phyloP scores from a whole-genome alignment of 441 rosid species.

The Eutrema salsugineum region DNA sequence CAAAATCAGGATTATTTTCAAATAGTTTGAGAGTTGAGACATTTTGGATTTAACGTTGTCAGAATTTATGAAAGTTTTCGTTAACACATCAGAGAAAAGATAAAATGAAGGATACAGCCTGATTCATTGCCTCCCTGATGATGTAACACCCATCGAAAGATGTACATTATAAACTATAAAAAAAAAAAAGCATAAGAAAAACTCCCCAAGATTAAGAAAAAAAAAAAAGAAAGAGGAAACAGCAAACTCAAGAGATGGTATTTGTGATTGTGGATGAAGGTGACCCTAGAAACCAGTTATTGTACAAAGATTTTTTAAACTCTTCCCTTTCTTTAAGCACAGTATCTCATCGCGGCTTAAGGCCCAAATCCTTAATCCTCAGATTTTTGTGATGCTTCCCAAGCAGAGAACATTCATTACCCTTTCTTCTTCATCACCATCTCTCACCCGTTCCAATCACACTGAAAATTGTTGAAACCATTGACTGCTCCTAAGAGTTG shows the following conservation, averaged over 20 bases:
- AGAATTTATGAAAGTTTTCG: slow-evolving; percentile 4
- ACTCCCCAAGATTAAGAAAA: background rate
- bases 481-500: slow-evolving; percentile 83
- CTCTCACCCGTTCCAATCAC: slow-evolving; percentile 60
- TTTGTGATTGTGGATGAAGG: slow-evolving; percentile 8
- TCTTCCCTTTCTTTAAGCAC: slow-evolving; percentile 10
- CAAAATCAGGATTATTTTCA: too few relatives aligned
- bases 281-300: slow-evolving; percentile 15
- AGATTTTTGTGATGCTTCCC: slow-evolving; percentile 1
- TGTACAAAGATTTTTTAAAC: slow-evolving; percentile 13
- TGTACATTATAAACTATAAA: slow-evolving; percentile 29
- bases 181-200: slow-evolving; percentile 21
- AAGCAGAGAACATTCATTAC: slow-evolving; percentile 14
- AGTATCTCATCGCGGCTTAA: background rate
- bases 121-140: slow-evolving; percentile 16
- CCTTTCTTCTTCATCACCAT: slow-evolving; percentile 2
- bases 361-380: slow-evolving; percentile 5
- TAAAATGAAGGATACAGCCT: slow-evolving; percentile 14
- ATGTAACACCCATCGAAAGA: slow-evolving; percentile 28
- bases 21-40: too few relatives aligned
- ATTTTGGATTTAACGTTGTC: background rate
- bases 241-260: slow-evolving; percentile 20
- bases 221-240: background rate
- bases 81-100: slow-evolving; percentile 8
- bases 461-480: slow-evolving; percentile 75